Evolutionary conservation across 2,329 filamentous ascomycete genomes (phyloP), one percentile per base, ranked within the genome.

Genomic region (Botrytis cinerea): DNA sequence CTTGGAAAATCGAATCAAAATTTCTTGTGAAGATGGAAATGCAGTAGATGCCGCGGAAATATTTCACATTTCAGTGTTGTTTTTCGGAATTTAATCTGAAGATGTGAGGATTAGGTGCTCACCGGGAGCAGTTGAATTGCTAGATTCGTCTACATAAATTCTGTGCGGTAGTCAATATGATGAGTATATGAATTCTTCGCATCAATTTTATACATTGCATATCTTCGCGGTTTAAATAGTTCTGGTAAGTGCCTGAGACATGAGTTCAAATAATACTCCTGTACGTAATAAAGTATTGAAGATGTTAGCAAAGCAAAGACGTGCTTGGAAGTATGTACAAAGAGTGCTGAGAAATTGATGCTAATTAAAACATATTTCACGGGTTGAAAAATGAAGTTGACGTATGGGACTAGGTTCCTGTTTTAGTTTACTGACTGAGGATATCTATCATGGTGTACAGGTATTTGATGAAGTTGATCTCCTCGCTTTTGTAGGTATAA

Each of bases 231-330:
- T 6, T 51, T 51, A 14, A 1, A n/a, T 22, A 4, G 10, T 7
- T 12, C 2, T 3, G 7, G 16, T 16, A 1, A 18, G n/a, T 16
- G 14, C 28, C 25, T 8, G 14, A 14, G 5, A 54, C n/a, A 0
- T 8, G 5, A 54, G 25, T n/a, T 54, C 14, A 5, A 54, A 16
- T 1, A 5, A 54, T 28, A 54, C 12, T n/a, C 12, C 4, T 2
- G 10, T 1, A 3, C 3, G 5, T 28, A 54, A n/a, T 16, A 7
- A n/a, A n/a, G 22, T 48, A 48, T 48, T 25, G 2, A 12, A 12
- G 48, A n/a, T 43, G 14, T 16, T 12, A 43, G 40, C 12, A 43
- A 43, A 9, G 14, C 0, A 43, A 43, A 43, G 2, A 16, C 10
- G 10, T 9, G 10, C 2, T 9, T 12, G 9, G 40, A 43, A 12